Base-by-base conservation (phyloP, 2,329 filamentous ascomycete species). In the Decorospora gaudefroyi region DNA sequence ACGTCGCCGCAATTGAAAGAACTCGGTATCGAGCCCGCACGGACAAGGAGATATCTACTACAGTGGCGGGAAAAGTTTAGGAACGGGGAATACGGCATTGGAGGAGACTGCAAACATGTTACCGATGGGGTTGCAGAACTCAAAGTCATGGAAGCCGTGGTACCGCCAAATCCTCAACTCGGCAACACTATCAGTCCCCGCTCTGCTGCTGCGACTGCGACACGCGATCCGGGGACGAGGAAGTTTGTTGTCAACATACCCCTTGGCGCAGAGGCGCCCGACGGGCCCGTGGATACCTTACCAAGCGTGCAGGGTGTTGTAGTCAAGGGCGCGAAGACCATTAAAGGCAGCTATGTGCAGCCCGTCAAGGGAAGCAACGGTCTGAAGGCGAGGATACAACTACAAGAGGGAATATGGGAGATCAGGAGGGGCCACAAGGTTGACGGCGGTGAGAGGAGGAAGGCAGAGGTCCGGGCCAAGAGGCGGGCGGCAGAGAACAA, bases 321-420 rank as follows among this genome's bases (percentile, higher is more conserved):
- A 61, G 81, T 95, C 10, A 74, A 82, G 48, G 83, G 85, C 3
- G 83, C 82, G 1, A 80, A 79, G 59, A 83, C 79, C 19, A 90
- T 97, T 55, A 78, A 78, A 15, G 92, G 92, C 0, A 88, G 88
- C 2, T 87, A 84, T 60, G 81, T 90, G 4, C 76, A 85, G 65
- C 82, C 84, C 4, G 66, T 91, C 18, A 85, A 87, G 70, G 81
- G 81, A 1, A 73, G 74, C 22, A 70, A 74, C 46, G 79, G 82
- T 1, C 74, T 76, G 27, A 84, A 82, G 6, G 88, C 85, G 8
- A 76, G 78, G 37, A 78, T 97, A 57, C 77, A 78, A 52, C 79
- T 88, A 15, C 83, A 85, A 43, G 91, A 96, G 70, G 90, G 92
- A 7, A 86, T 97, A 77, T 97, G 92, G 93, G 92, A 97, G 76